phyloP scores from a whole-genome alignment of 306 rosid genomes.

The Cucurbita ficifolia region DNA sequence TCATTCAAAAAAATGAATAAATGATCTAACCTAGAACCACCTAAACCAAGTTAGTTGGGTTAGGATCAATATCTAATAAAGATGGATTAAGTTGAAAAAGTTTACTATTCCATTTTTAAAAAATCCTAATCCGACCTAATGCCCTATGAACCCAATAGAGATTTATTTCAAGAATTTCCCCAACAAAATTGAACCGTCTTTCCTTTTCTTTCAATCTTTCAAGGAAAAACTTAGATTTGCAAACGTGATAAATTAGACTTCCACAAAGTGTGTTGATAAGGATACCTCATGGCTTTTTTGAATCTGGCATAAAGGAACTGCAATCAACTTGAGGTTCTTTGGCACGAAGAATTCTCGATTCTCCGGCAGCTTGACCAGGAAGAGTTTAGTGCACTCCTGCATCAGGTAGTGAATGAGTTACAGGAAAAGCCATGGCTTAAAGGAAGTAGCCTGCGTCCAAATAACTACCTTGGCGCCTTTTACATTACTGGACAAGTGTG shows the following conservation, averaged over 20 bases:
- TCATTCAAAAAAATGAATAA: too few relatives aligned
- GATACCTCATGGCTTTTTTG: slow-evolving; percentile 57
- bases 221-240: neutral
- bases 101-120: too few relatives aligned
- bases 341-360: slow-evolving; percentile 64
- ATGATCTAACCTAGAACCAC: too few relatives aligned
- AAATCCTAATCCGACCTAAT: too few relatives aligned
- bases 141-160: neutral
- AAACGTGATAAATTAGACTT: neutral
- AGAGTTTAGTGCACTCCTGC: slow-evolving; percentile 80
- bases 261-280: neutral
- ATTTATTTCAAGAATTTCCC: neutral
- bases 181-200: neutral
- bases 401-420: neutral
- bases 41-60: too few relatives aligned
- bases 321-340: slow-evolving; percentile 55
- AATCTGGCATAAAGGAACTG: slow-evolving; percentile 75
- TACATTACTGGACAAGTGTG: slow-evolving; percentile 41
- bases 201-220: neutral
- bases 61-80: too few relatives aligned
- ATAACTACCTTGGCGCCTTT: slow-evolving; percentile 51
- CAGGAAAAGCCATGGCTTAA: neutral
- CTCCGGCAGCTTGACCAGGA: slow-evolving; percentile 59
- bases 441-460: neutral
- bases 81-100: too few relatives aligned